Percentiles rank a stretch among this genome's conserved stretches.
Conservation (phyloP, 176 grass and related monocot genomes). For the Microstegium vimineum region DNA sequence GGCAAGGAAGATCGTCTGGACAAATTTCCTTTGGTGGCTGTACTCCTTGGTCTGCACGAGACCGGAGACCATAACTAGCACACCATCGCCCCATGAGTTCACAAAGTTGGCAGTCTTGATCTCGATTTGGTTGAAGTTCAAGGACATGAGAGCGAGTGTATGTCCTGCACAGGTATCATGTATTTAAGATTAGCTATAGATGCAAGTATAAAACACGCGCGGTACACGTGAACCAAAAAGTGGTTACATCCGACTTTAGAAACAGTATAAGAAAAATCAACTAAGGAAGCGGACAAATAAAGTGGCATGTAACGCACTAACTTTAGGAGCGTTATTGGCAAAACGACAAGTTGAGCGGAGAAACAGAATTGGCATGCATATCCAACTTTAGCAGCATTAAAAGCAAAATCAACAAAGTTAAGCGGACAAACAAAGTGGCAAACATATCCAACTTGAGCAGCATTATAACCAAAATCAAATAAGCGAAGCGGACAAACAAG, state of each 20-base stretch:
- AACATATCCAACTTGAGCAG: background rate
- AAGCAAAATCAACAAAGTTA: background rate
- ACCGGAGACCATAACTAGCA: slow-evolving; percentile 86
- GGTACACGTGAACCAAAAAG: background rate
- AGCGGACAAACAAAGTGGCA: background rate
- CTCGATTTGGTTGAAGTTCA: slow-evolving; percentile 89
- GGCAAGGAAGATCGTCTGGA: slow-evolving; percentile 93
- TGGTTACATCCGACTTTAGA: background rate
- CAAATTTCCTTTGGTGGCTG: slow-evolving; percentile 64
- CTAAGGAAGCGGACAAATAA: background rate
- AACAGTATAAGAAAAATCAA: background rate
- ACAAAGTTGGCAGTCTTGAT: slow-evolving; percentile 83
- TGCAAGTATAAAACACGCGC: background rate
- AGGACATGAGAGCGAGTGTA: slow-evolving; percentile 75
- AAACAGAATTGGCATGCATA: background rate
- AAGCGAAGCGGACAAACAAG: background rate
- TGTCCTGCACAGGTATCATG: slow-evolving; percentile 51
- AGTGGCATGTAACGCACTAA: background rate
- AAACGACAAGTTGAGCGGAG: background rate
- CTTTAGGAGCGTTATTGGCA: background rate
- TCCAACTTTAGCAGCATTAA: background rate
- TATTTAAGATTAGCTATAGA: background rate
- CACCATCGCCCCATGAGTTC: slow-evolving; percentile 82
- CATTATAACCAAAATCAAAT: background rate
- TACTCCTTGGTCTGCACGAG: slow-evolving; percentile 76